Percentiles rank a stretch among this genome's conserved stretches.
Evolutionary conservation across 2,329 filamentous ascomycete genomes (phyloP).

Genomic region (Waltergamsia citrina): DNA sequence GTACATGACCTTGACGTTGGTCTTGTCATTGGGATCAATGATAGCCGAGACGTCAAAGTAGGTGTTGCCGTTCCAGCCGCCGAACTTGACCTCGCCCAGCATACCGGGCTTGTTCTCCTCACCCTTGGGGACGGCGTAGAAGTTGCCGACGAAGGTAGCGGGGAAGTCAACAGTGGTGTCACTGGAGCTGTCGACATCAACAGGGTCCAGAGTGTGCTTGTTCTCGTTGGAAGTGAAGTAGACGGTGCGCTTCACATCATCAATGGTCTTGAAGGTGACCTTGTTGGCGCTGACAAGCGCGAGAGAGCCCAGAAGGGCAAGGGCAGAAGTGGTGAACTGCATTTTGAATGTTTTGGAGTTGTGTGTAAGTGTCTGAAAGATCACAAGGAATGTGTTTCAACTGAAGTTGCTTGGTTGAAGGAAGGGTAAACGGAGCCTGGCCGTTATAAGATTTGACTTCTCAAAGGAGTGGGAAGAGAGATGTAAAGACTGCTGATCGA

Average conservation of each 20-base stretch:
- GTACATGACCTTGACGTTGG: conserved; percentile 46
- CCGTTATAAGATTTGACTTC: conserved; percentile 3
- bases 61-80: conserved; percentile 35
- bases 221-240: conserved; percentile 37
- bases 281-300: conserved; percentile 31
- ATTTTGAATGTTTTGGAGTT: conserved; percentile 31
- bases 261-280: conserved; percentile 51
- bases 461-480: conserved; percentile 7
- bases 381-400: not conserved
- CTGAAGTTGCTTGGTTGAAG: conserved; percentile 1
- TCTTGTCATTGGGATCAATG: conserved; percentile 36
- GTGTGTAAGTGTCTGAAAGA: conserved; percentile 1
- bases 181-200: conserved; percentile 27
- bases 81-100: conserved; percentile 41
- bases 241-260: conserved; percentile 37
- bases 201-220: conserved; percentile 19
- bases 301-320: conserved; percentile 31
- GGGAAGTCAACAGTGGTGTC: conserved; percentile 33
- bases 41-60: conserved; percentile 53
- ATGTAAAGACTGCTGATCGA: conserved; percentile 4
- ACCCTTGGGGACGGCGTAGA: conserved; percentile 38
- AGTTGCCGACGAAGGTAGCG: conserved; percentile 37
- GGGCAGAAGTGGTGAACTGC: conserved; percentile 39
- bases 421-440: conserved; percentile 4
- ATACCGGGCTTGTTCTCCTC: conserved; percentile 32